Percentiles rank a stretch among this genome's conserved stretches.
These are phyloP conservation scores for Myriosclerotinia curreyana DNA, from an alignment of 2,329 filamentous ascomycete species.

Conservation along the genomic window DNA sequence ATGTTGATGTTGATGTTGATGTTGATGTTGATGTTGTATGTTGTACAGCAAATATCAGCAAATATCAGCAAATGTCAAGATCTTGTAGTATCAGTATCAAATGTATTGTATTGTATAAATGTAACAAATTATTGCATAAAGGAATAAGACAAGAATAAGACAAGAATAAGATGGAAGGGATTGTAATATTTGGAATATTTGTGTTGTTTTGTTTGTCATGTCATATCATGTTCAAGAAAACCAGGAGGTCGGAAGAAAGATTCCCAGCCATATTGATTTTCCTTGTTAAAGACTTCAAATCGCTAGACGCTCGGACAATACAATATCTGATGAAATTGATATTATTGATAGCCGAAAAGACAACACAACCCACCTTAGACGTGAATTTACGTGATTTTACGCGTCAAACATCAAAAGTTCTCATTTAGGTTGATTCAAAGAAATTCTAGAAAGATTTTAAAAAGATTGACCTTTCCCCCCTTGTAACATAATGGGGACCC, in stretches of 20 bases:
- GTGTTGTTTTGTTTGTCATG: constrained; percentile 16
- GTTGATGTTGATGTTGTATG: background rate
- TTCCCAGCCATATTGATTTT: constrained; percentile 23
- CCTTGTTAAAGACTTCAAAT: constrained; percentile 3
- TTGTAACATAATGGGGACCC: constrained; percentile 39
- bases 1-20: no score
- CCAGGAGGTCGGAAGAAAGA: constrained; percentile 17
- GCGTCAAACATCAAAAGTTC: constrained; percentile 10
- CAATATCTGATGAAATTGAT: background rate
- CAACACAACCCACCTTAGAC: background rate
- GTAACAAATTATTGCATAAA: constrained; percentile 18
- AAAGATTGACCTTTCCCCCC: background rate
- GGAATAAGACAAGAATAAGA: constrained; percentile 9
- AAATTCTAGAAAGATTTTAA: constrained; percentile 9
- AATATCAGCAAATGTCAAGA: background rate
- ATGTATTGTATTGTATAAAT: constrained; percentile 18
- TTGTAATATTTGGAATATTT: constrained; percentile 18
- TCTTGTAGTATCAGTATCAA: background rate
- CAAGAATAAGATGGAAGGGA: constrained; percentile 8
- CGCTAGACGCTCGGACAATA: constrained; percentile 12
- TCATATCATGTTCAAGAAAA: no score
- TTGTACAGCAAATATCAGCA: constrained; percentile 4
- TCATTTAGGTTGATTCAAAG: background rate
- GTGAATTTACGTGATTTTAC: constrained; percentile 13
- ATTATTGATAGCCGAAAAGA: background rate